A percentile compares a stretch with the other conserved stretches of the same genome.
phyloP scores from a whole-genome alignment of 164 flowering plant genomes.

The Pachysandra terminalis region DNA sequence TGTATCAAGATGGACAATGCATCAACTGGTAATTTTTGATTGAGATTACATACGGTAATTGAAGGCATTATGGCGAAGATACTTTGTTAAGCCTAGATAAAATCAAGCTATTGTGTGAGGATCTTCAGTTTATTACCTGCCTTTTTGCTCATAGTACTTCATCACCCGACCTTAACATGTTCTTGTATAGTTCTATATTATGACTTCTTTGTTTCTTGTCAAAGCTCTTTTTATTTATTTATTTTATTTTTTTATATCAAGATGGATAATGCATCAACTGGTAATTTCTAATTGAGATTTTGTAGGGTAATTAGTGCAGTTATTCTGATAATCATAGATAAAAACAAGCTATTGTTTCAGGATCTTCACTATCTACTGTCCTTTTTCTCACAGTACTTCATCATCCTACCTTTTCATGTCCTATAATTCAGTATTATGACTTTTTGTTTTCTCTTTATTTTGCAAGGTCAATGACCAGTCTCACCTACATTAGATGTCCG shows the following conservation, averaged over 20 bases:
- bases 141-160: not conserved
- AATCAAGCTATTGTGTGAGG: not conserved
- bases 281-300: constrained; percentile 29
- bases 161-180: too few relatives aligned
- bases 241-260: constrained; percentile 81
- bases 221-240: too few relatives aligned
- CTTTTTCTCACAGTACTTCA: not conserved
- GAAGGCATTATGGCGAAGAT: too few relatives aligned
- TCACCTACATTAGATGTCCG: not conserved
- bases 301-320: too few relatives aligned
- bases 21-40: constrained; percentile 68
- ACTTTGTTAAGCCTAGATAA: not conserved
- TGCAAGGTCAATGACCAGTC: not conserved
- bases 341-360: too few relatives aligned
- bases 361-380: too few relatives aligned
- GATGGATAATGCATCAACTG: constrained; percentile 98
- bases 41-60: not conserved
- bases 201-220: not conserved
- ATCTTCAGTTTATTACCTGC: not conserved
- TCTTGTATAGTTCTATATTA: too few relatives aligned
- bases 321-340: too few relatives aligned
- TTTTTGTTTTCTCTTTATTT: too few relatives aligned
- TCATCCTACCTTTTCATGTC: too few relatives aligned
- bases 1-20: constrained; percentile 92
- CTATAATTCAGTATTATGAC: too few relatives aligned